Conservation (phyloP, 257 asterid genomes). For the Solanum stenotomum region DNA sequence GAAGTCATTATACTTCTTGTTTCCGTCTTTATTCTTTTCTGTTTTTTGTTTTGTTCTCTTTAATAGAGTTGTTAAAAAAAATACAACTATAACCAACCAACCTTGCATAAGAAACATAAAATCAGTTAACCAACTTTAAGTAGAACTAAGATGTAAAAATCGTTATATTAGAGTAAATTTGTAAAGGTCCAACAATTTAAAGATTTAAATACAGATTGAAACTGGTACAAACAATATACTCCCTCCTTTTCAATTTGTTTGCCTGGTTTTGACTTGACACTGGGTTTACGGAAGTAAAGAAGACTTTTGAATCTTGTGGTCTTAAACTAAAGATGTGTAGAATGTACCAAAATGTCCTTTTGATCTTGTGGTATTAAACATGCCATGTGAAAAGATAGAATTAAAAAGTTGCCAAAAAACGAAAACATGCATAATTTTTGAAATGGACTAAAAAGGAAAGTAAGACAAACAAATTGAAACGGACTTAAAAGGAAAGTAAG, state of each 20-base stretch:
- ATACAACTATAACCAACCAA: not conserved
- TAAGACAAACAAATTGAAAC: not conserved
- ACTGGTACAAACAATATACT: not conserved
- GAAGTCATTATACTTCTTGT: not conserved
- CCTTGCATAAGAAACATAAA: not conserved
- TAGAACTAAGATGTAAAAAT: not conserved
- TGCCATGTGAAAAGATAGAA: not conserved
- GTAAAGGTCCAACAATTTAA: not conserved
- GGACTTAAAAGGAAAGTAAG: not conserved
- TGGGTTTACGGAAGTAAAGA: not conserved
- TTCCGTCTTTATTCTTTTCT: not conserved
- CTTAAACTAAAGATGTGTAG: not conserved
- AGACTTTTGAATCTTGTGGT: not conserved
- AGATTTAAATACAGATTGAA: not conserved
- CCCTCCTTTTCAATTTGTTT: not conserved
- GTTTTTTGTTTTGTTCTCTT: not conserved
- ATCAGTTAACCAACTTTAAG: not conserved
- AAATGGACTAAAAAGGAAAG: not conserved
- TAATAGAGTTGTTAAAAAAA: not conserved
- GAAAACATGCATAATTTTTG: not conserved
- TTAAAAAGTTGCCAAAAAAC: not conserved
- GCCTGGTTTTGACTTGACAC: not conserved
- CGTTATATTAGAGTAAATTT: not conserved
- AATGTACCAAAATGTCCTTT: not conserved
- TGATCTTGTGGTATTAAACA: not conserved